phyloP scores from a whole-genome alignment of 495 filamentous ascomycete genomes.

The Cercophora newfieldiana region DNA sequence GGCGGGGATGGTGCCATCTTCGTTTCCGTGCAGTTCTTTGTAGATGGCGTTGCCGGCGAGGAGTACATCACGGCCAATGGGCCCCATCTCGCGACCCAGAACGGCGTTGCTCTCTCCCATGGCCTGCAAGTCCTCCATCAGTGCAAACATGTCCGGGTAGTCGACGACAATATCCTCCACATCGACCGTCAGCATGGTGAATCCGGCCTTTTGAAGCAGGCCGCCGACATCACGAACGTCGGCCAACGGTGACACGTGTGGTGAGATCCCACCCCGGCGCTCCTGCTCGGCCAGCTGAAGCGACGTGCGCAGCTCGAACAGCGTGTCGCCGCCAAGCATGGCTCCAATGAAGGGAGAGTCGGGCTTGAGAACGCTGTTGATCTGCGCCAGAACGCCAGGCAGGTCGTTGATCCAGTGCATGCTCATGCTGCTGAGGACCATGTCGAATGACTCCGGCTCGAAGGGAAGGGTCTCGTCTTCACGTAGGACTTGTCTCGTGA shows the following conservation, averaged over 20 bases:
- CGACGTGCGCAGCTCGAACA: slow-evolving; percentile 92
- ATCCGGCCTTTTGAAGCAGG: slow-evolving; percentile 80
- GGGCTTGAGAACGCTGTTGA: slow-evolving; percentile 82
- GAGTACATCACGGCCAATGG: slow-evolving; percentile 78
- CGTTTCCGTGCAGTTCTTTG: slow-evolving; percentile 72
- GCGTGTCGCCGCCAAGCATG: slow-evolving; percentile 92
- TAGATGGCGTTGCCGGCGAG: slow-evolving; percentile 90
- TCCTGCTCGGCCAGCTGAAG: slow-evolving; percentile 92
- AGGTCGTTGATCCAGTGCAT: slow-evolving; percentile 99
- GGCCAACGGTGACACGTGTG: slow-evolving; percentile 84
- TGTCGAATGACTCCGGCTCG: slow-evolving; percentile 75
- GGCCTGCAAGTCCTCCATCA: slow-evolving; percentile 90
- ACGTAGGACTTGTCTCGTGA: slow-evolving; percentile 70
- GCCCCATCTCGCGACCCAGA: slow-evolving; percentile 71
- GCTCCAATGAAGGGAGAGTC: slow-evolving; percentile 91
- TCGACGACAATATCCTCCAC: slow-evolving; percentile 96
- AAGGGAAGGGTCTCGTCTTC: slow-evolving; percentile 76
- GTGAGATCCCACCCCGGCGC: slow-evolving; percentile 80
- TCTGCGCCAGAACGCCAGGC: slow-evolving; percentile 74
- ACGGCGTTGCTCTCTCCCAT: slow-evolving; percentile 95
- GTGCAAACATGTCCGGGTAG: slow-evolving; percentile 85
- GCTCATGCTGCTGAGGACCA: slow-evolving; percentile 80
- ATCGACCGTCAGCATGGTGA: slow-evolving; percentile 94
- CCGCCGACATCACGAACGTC: slow-evolving; percentile 92
- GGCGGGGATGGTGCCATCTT: slow-evolving; percentile 71